Evolutionary conservation across 75 land plant species (phyloP), one percentile per base, ranked within the genome.

Genomic region (Pseudotsuga menziesii): DNA sequence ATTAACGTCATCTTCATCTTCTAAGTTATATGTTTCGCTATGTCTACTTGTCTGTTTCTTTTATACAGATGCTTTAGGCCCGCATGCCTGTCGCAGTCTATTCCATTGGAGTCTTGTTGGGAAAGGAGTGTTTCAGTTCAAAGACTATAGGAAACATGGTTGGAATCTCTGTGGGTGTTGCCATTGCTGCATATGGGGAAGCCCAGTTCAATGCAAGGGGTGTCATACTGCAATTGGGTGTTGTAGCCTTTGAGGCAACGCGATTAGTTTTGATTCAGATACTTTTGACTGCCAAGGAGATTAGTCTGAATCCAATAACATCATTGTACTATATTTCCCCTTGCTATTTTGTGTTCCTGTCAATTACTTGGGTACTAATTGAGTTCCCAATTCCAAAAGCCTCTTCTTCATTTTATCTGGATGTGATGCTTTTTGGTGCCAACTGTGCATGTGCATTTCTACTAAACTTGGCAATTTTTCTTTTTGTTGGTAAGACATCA

Each of bases 211-310:
- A 78, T 55, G n/a, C n/a, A 0, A 72, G 32, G 32, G 80, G 80
- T 5, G 2, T 71, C 15, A 69, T 71, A 23, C 39, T 78, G 56
- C 79, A 78, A 74, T 75, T 71, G 26, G 75, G 2, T 25, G 76
- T 75, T 54, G 76, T 78, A 13, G 56, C 25, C 3, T 78, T 78
- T 70, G 2, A 78, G 35, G 76, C 57, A 48, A 78, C 75, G 0
- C 13, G 80, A 23, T 57, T 78, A 76, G 80, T 78, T 48, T 58
- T 78, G 80, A 78, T 78, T 39, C 76, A 78, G 48, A 69, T 78
- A 29, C 80, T 78, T 25, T 22, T 78, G 56, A 78, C 19, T 8
- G 58, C 76, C 7, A 78, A 69, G 56, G 80, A 75, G 22, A 22
- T 35, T 76, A 41, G 67, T 48, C n/a, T 80, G 69, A 75, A 74